A percentile compares a stretch with the other conserved stretches of the same genome.
Evolutionary conservation across 192 early-diverging fungal species (phyloP).

Genomic region (Spinellus fusiger): DNA sequence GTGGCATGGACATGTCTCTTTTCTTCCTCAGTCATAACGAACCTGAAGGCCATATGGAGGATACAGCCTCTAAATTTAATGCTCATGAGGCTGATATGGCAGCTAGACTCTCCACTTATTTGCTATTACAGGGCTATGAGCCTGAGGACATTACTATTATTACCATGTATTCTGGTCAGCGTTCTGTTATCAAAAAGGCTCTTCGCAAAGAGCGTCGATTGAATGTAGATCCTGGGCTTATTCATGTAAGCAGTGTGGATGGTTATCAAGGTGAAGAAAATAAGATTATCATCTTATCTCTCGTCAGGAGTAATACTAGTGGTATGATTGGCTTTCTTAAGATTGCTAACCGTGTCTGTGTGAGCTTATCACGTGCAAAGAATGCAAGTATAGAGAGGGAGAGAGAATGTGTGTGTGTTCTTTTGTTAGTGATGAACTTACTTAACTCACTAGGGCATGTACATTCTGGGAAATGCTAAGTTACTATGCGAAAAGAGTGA

Average conservation of each 20-base stretch:
- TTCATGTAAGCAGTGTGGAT: constrained; percentile 91
- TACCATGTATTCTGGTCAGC: constrained; percentile 52
- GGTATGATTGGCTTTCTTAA: constrained; percentile 83
- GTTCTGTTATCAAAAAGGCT: constrained; percentile 27
- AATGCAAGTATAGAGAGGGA: constrained; percentile 22
- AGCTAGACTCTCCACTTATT: constrained; percentile 36
- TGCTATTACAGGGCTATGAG: constrained; percentile 46
- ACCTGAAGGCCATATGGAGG: constrained; percentile 35
- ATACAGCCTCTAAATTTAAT: constrained; percentile 42
- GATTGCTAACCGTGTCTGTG: constrained; percentile 51
- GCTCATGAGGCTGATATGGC: constrained; percentile 46
- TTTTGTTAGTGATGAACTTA: constrained; percentile 4
- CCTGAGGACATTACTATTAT: constrained; percentile 47
- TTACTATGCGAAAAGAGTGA: constrained; percentile 36
- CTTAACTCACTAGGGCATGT: constrained; percentile 36
- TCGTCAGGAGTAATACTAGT: constrained; percentile 86
- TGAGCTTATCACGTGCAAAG: constrained; percentile 50
- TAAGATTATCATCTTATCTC: constrained; percentile 93
- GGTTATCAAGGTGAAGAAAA: constrained; percentile 99
- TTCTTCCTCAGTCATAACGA: constrained; percentile 46
- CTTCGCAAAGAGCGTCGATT: constrained; percentile 24
- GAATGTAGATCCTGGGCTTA: constrained; percentile 44
- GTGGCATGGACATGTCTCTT: constrained; percentile 43
- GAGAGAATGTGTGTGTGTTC: not conserved
- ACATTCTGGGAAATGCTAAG: constrained; percentile 48